Base-by-base conservation (phyloP, 805 yeast species). In the Metschnikowia amazonensis region DNA sequence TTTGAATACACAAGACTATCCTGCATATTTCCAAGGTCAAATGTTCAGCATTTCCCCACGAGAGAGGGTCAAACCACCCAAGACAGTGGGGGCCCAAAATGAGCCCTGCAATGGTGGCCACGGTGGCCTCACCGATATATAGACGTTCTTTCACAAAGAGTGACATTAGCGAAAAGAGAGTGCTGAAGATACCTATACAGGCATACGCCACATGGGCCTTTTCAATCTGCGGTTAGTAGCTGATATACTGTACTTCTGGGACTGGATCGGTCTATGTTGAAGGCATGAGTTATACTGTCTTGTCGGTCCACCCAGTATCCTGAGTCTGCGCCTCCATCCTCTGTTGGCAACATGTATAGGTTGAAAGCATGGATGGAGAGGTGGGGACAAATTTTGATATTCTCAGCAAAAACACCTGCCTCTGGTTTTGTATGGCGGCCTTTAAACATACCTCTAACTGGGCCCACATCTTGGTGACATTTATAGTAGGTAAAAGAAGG, bases 101-200 rank as follows among this genome's bases (percentile, higher is more conserved):
- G 9, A 89, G 70, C 1, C 97, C 97, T 34, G 86, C 85, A 4
- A 88, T 72, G 3, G 92, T 81, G 0, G 96, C 95, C 2, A 88
- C 87, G 0, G 94, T 83, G 5, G 97, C 95, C 65, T 89, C 97
- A 52, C 97, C 96, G 17, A 89, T 83, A 60, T 85, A 89, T 10
- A 89, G 74, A 55, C 80, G 77, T 63, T 89, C 96, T 61, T 89
- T 89, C 37, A 89, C 82, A 57, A 87, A 80, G 24, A 88, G 74
- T 0, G 97, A 90, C 2, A 86, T 77, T 13, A 89, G 72, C 4
- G 95, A 86, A 65, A 89, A 90, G 23, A 86, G 65, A 5, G 92
- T 77, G 43, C 89, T 79, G 60, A 89, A 88, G 10, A 86, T 81
- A 36, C 96, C 96, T 9, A 89, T 78, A 51, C 89, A 77, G 10